Conservation (phyloP, 768 basidiomycete species). For the Phlebiopsis flavidoalba region DNA sequence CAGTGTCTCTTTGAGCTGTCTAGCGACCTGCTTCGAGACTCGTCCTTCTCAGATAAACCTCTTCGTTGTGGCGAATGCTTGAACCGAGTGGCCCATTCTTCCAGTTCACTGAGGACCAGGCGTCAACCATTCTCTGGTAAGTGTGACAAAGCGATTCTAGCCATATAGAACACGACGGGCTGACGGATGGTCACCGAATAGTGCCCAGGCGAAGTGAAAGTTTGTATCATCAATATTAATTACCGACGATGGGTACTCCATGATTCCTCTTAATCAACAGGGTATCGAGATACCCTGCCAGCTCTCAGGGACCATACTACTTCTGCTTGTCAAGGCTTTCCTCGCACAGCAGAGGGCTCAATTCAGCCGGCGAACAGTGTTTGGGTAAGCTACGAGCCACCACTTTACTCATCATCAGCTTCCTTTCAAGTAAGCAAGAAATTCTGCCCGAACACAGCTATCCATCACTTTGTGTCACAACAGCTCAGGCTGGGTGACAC, state of each 20-base stretch:
- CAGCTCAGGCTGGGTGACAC: constrained; percentile 61
- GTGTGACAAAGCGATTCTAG: neutral
- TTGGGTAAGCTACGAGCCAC: constrained; percentile 63
- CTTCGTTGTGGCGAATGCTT: constrained; percentile 45
- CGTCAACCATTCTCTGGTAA: constrained; percentile 8
- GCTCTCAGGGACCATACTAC: constrained; percentile 54
- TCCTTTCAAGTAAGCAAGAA: constrained; percentile 52
- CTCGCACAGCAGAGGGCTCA: constrained; percentile 51
- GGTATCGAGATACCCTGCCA: constrained; percentile 48
- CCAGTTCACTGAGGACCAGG: constrained; percentile 48
- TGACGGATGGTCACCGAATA: neutral
- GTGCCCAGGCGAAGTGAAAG: constrained; percentile 47
- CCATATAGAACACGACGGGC: neutral
- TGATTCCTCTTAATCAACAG: constrained; percentile 46
- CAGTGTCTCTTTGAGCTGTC: constrained; percentile 45
- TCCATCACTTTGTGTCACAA: constrained; percentile 1
- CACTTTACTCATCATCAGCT: constrained; percentile 58
- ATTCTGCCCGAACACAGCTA: neutral
- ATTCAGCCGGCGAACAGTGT: constrained; percentile 60
- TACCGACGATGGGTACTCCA: constrained; percentile 50
- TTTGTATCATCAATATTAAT: constrained; percentile 69
- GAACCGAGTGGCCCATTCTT: constrained; percentile 61
- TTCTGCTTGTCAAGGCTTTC: constrained; percentile 60
- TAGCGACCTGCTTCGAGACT: constrained; percentile 35
- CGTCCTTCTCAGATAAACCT: constrained; percentile 38